Conservation (phyloP, 768 basidiomycete genomes). For the Suillus ampliporus region DNA sequence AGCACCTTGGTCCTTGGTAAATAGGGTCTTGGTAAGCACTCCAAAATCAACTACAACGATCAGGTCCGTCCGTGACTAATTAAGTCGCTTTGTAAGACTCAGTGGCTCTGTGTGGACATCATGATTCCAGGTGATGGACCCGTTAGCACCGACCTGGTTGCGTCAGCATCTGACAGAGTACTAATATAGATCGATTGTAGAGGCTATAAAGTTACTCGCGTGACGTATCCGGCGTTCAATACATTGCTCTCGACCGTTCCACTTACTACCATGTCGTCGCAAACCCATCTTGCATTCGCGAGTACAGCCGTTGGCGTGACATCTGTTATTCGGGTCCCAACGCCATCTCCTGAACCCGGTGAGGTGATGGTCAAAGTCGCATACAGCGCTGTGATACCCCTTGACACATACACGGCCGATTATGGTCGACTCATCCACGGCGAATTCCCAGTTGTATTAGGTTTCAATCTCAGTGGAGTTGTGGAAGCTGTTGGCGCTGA, state of each 20-base stretch:
- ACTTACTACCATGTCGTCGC: constrained; percentile 9
- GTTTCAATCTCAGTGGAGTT: constrained; percentile 45
- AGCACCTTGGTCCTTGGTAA: neutral
- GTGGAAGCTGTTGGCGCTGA: constrained; percentile 43
- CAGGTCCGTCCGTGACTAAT: neutral
- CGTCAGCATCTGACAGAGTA: neutral
- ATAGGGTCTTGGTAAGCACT: neutral
- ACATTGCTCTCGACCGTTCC: neutral
- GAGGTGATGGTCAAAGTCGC: constrained; percentile 48
- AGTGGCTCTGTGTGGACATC: no score
- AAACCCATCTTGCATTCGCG: constrained; percentile 49
- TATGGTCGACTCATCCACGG: constrained; percentile 32
- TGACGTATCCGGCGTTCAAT: neutral
- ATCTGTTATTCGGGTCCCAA: constrained; percentile 43
- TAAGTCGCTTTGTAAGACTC: neutral
- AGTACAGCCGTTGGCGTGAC: constrained; percentile 40
- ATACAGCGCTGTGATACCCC: constrained; percentile 46
- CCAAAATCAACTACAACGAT: neutral
- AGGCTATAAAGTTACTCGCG: neutral
- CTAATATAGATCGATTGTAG: neutral
- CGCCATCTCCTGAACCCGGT: constrained; percentile 39
- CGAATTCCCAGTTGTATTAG: constrained; percentile 43
- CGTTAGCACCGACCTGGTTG: neutral
- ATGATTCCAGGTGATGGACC: neutral
- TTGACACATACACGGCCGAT: constrained; percentile 48